Base-by-base conservation (phyloP, 768 basidiomycete species). In the Pulveroboletus sp. region DNA sequence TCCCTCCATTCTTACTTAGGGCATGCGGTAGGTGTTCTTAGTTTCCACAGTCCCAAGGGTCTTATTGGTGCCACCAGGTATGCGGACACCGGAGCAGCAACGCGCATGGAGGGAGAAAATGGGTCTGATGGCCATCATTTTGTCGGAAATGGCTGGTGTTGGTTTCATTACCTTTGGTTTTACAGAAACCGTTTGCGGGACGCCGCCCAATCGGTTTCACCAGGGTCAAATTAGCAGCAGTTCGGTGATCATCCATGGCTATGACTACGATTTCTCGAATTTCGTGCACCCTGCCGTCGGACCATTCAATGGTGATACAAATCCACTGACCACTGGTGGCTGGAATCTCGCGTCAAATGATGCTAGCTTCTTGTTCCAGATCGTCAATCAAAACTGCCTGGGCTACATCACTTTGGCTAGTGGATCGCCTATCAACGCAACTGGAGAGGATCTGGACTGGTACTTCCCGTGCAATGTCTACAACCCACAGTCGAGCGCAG, bases 161-260 rank as follows among this genome's bases (percentile, higher is more conserved):
- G 97, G 94, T 63, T 99, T 92, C 81, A 76, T 99, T 64, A 99
- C 97, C 11, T 99, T 99, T 71, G 97, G 97, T 8, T 99, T 99
- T 75, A 97, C 94, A 10, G 82, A 92, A 62, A 72, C 84, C 45
- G 97, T 98, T 36, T 99, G 97, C 67, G 93, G 93, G 29, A 86
- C 76, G 31, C 91, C 93, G 29, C 79, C 88, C 33, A 82, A 87
- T 52, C 83, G 93, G 14, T 94, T 78, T 74, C 85, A 88, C 57
- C 81, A 86, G 35, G 94, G 91, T 32, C 74, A 75, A 21, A 82
- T 93, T 50, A 83, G 84, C 40, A 82, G 78, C 40, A 80, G 79
- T 35, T 92, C 90, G 4, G 85, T 97, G 51, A 85, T 97, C 69
- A 93, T 97, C 61, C 91, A 98, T 61, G 97, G 97, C 2, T 88